Conservation (phyloP, 352 stramenopile species). For the Phytophthora kernoviae region DNA sequence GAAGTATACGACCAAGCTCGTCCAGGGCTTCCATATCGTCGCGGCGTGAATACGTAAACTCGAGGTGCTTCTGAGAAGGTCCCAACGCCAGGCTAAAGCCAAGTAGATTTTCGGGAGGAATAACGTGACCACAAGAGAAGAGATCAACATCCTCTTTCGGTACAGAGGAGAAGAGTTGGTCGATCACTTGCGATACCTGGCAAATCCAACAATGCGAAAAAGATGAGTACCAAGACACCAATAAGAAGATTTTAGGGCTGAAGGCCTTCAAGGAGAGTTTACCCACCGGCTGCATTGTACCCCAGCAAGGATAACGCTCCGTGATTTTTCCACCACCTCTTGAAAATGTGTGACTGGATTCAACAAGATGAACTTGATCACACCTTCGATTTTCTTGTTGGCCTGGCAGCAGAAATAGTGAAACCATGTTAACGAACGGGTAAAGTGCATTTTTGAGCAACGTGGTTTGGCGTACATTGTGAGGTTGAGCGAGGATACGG, state of each 20-base stretch:
- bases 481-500: slow-evolving; percentile 67
- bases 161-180: slow-evolving; percentile 92
- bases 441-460: background rate
- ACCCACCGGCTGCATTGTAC: slow-evolving; percentile 96
- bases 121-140: slow-evolving; percentile 99
- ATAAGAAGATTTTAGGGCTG: background rate
- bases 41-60: slow-evolving; percentile 93
- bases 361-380: slow-evolving; percentile 95
- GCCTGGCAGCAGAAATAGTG: slow-evolving; percentile 31
- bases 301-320: slow-evolving; percentile 97
- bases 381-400: slow-evolving; percentile 50
- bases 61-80: slow-evolving; percentile 89
- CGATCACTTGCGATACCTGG: slow-evolving; percentile 92
- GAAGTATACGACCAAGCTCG: slow-evolving; percentile 94
- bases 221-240: slow-evolving; percentile 3
- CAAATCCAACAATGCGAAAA: slow-evolving; percentile 1
- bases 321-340: slow-evolving; percentile 93
- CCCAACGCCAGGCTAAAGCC: slow-evolving; percentile 77
- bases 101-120: slow-evolving; percentile 93
- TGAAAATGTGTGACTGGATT: slow-evolving; percentile 95
- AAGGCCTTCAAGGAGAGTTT: background rate
- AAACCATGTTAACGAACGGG: slow-evolving; percentile 6
- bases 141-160: slow-evolving; percentile 83
- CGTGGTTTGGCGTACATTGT: slow-evolving; percentile 48
- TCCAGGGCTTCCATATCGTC: slow-evolving; percentile 83